Evolutionary conservation across 108 stramenopile genomes (phyloP), one percentile per base, ranked within the genome.

Genomic region (Discostella stelligeroides): DNA sequence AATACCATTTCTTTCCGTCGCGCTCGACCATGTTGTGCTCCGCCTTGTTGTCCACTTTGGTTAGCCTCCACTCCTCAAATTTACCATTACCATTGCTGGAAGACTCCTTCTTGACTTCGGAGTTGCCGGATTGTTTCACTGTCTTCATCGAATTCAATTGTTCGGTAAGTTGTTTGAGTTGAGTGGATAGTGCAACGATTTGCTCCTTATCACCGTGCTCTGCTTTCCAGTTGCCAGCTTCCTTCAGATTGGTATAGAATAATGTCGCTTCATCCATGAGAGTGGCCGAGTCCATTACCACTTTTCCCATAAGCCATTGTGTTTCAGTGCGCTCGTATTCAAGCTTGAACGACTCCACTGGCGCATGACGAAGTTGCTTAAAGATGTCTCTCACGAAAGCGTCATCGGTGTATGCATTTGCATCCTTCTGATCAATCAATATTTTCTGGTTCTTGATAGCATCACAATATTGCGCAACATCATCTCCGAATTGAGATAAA

Each of bases 341-440:
- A 55, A 1, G 5, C 54, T 28, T 55, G 28, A 55, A 55, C 4
- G 27, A 29, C 1, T 24, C 25, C 8, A 55, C 25, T 11, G 28
- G 27, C 15, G 23, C 54, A 24, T 24, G 2, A 15, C 15, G 24
- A 27, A 55, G 54, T 29, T 55, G 54, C 24, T 27, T 4, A 10
- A 55, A 55, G 28, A 55, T 4, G 10, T 55, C 54, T 15, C 27
- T 23, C 1, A 28, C 27, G 28, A 29, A 55, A 29, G 54, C 54
- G 0, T 28, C 7, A 14, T 55, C 54, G 11, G 54, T 55, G 28
- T 55, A 55, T 29, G 54, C 54, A 9, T 7, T 55, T 15, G 54
- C 28, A 55, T 55, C 54, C 54, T 55, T 55, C 28, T 29, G 27
- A 29, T 55, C 54, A 27, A 55, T 55, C n/a, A 27, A 15, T 15